A percentile compares a stretch with the other conserved stretches of the same genome.
Conservation (phyloP, 192 early-diverging fungal genomes). For the Coemansia sp. region DNA sequence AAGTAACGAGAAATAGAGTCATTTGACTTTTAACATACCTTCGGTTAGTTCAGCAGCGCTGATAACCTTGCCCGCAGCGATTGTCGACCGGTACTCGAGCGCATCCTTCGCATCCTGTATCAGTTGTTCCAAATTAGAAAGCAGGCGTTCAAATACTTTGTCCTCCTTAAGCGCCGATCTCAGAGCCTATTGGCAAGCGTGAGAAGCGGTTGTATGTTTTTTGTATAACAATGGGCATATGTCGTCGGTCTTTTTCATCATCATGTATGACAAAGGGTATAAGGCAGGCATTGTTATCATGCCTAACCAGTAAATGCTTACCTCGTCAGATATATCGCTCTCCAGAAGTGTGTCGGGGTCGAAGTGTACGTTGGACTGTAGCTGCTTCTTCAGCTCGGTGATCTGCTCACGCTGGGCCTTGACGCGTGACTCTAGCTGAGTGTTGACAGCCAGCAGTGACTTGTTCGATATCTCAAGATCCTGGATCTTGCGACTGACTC, state of each 20-base stretch:
- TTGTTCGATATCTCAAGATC: constrained; percentile 55
- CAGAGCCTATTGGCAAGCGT: constrained; percentile 52
- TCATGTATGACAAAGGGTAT: neutral
- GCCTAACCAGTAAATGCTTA: constrained; percentile 22
- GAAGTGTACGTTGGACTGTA: constrained; percentile 29
- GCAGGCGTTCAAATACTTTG: constrained; percentile 57
- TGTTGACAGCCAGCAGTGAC: constrained; percentile 51
- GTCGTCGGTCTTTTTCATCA: neutral
- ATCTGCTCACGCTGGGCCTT: constrained; percentile 49
- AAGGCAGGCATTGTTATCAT: neutral
- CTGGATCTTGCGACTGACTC: constrained; percentile 53
- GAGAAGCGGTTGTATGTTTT: constrained; percentile 40
- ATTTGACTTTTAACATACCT: constrained; percentile 28
- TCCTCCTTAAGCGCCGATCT: constrained; percentile 55
- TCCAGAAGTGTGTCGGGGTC: constrained; percentile 25
- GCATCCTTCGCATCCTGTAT: constrained; percentile 55
- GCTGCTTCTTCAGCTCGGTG: constrained; percentile 45
- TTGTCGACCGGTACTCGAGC: constrained; percentile 51
- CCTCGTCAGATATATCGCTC: constrained; percentile 45
- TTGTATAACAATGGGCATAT: constrained; percentile 14
- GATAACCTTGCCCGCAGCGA: constrained; percentile 53
- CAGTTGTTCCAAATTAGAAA: constrained; percentile 55
- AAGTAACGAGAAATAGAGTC: neutral
- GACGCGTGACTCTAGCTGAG: constrained; percentile 49
- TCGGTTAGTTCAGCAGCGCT: constrained; percentile 47